Base-by-base conservation (phyloP, 768 basidiomycete species). In the Rhodotorula paludigena region DNA sequence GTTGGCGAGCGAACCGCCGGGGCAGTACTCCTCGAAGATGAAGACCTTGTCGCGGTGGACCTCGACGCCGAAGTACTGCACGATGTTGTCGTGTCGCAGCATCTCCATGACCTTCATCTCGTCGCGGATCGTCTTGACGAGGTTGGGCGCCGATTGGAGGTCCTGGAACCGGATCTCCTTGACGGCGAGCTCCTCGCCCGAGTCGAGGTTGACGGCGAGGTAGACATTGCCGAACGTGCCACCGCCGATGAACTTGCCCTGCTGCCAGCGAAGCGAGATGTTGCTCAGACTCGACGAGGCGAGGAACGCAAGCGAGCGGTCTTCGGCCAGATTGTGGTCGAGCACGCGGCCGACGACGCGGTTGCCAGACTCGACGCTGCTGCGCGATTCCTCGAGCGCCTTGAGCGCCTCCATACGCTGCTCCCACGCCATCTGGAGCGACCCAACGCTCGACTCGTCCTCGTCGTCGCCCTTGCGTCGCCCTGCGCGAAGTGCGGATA, bases 171-270 rank as follows among this genome's bases (percentile, higher is more conserved):
- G 91, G 78, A 98, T 92, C 81, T 98, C 96, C 80, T 99, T 99
- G 75, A 97, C 96, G 15, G 96, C 96, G 92, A 99, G 97, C 68
- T 97, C 85, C 49, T 89, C 89, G 53, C 93, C 91, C 2, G 89
- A 88, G 76, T 98, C 96, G 62, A 98, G 83, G 77, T 98, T 98
- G 79, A 97, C 89, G 25, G 93, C 96, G 54, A 92, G 85, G 78
- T 98, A 99, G n/a, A 99, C 96, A n/a, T 90, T 94, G 30, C 96
- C 96, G 78, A 96, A 97, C 15, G 96, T 93, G 23, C 96, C 96
- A n/a, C 92, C 87, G 57, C 94, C 96, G 73, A 99, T 97, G 80
- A 97, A 97, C 64, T 89, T 86, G 21, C 94, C 92, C 80, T 99
- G 96, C 77, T 97, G 94, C 96, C 96, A 99, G 47, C 90, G 86